A percentile compares a stretch with the other conserved stretches of the same genome.
Evolutionary conservation across 2,329 filamentous ascomycete genomes (phyloP).

Genomic region (Alternaria panax): DNA sequence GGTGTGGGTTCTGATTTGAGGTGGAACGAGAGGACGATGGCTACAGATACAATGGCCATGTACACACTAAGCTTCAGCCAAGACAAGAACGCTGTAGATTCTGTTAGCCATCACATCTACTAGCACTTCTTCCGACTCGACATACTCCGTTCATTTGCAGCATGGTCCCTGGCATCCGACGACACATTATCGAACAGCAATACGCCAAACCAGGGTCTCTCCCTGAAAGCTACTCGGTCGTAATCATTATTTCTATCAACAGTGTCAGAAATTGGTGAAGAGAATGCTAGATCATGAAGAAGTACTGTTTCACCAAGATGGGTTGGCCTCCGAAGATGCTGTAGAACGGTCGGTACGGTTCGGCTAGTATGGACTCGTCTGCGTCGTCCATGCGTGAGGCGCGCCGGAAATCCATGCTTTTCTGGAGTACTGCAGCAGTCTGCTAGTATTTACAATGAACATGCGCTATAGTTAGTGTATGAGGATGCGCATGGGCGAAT

Average conservation of each 20-base stretch:
- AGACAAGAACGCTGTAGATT: constrained; percentile 73
- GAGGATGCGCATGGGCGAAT: neutral
- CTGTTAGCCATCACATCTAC: constrained; percentile 8
- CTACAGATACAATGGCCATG: constrained; percentile 87
- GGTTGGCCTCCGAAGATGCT: constrained; percentile 59
- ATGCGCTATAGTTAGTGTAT: neutral
- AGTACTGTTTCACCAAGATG: constrained; percentile 54
- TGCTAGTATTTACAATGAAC: neutral
- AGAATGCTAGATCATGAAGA: neutral
- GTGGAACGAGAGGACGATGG: constrained; percentile 93
- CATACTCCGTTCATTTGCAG: constrained; percentile 75
- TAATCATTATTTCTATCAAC: constrained; percentile 51
- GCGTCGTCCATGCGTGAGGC: constrained; percentile 35
- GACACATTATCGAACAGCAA: constrained; percentile 77
- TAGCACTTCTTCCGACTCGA: neutral
- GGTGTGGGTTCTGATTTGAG: constrained; percentile 71
- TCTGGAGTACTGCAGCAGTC: neutral
- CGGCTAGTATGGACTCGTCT: constrained; percentile 41
- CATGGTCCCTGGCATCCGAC: constrained; percentile 79
- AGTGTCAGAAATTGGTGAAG: neutral
- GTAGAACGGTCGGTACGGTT: constrained; percentile 61
- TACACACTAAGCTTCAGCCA: constrained; percentile 90
- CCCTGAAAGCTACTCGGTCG: constrained; percentile 60
- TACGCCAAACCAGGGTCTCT: constrained; percentile 70
- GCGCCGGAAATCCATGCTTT: constrained; percentile 43